phyloP scores from a whole-genome alignment of 306 rosid genomes.

The Casuarina glauca region DNA sequence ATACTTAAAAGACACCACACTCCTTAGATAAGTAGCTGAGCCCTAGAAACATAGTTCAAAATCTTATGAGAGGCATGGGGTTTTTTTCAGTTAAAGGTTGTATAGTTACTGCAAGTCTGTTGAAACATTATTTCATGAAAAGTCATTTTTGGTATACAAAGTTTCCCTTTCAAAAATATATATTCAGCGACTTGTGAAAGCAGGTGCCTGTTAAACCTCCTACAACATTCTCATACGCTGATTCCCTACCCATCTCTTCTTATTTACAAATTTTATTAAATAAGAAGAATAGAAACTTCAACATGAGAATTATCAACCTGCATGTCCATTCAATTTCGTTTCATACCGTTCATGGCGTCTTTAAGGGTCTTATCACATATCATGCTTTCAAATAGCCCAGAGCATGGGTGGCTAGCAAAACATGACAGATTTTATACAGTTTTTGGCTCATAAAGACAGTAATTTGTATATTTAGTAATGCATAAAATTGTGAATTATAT shows the following conservation, averaged over 20 bases:
- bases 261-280: not conserved
- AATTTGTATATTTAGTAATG: not conserved
- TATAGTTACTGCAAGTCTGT: not conserved
- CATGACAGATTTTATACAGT: not conserved
- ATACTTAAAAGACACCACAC: not conserved
- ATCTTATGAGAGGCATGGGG: not conserved
- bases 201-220: not conserved
- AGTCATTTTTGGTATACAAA: not conserved
- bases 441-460: not conserved
- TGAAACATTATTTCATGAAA: not conserved
- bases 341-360: not conserved
- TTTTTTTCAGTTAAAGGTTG: not conserved
- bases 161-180: not conserved
- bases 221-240: not conserved
- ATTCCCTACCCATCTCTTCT: not conserved
- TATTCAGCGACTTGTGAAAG: not conserved
- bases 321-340: not conserved
- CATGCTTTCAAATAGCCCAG: not conserved
- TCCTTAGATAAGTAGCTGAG: not conserved
- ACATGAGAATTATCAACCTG: not conserved
- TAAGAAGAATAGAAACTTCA: not conserved
- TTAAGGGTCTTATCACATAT: not conserved
- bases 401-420: not conserved
- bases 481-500: constrained; percentile 22
- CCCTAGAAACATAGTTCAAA: not conserved